Percentiles rank a stretch among this genome's conserved stretches.
These are phyloP conservation scores for Sclerotinia minor DNA, from an alignment of 2,329 filamentous ascomycete species.

Conservation along the genomic window DNA sequence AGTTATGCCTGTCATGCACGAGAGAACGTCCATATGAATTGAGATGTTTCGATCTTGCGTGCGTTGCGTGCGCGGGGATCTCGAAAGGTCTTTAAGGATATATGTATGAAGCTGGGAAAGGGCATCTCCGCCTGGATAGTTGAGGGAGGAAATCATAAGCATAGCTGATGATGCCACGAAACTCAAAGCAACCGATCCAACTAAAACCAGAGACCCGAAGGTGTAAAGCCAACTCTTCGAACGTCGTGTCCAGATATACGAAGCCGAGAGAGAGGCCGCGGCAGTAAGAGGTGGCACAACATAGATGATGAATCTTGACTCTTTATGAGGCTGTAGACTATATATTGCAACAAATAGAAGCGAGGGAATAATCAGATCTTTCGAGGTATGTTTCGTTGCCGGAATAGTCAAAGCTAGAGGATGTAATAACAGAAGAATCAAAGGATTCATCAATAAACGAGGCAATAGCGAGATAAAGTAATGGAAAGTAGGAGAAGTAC, in stretches of 20 bases:
- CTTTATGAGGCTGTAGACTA: constrained; percentile 90
- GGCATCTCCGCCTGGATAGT: constrained; percentile 90
- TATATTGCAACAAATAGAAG: constrained; percentile 76
- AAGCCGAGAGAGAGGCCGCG: constrained; percentile 71
- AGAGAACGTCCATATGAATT: constrained; percentile 64
- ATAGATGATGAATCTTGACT: constrained; percentile 94
- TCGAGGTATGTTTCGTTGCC: constrained; percentile 47
- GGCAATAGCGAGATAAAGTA: constrained; percentile 84
- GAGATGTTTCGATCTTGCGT: constrained; percentile 40
- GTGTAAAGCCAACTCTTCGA: constrained; percentile 59
- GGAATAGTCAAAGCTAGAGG: constrained; percentile 53
- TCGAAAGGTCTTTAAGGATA: constrained; percentile 34
- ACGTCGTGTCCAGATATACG: constrained; percentile 67
- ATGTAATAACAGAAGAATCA: constrained; percentile 57
- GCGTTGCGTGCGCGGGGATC: constrained; percentile 32
- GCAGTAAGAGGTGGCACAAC: constrained; percentile 77
- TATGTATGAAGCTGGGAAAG: constrained; percentile 55
- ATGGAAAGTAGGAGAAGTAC: constrained; percentile 78
- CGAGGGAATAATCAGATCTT: constrained; percentile 61
- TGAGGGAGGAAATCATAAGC: constrained; percentile 79
- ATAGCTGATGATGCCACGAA: constrained; percentile 64
- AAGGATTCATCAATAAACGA: constrained; percentile 78
- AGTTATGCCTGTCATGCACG: constrained; percentile 71
- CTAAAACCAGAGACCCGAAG: constrained; percentile 55
- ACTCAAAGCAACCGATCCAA: constrained; percentile 59